Conservation (phyloP, 2,329 filamentous ascomycete species). For the Aspergillus jensenii region DNA sequence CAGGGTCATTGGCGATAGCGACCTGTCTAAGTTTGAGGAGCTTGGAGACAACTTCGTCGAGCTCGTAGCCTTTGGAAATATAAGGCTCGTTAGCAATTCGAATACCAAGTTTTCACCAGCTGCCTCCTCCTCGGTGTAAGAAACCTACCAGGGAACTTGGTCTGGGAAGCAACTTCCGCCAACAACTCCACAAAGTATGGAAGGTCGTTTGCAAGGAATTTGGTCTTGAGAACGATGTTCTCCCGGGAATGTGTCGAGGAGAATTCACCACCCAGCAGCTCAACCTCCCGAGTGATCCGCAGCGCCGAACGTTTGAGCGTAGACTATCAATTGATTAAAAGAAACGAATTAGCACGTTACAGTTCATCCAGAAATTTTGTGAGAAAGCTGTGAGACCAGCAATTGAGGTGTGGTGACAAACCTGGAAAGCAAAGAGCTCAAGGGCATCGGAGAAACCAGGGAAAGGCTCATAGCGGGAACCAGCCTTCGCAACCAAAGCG, state of each 20-base stretch:
- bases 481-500: constrained; percentile 88
- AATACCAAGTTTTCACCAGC: neutral
- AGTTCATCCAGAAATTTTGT: neutral
- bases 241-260: constrained; percentile 86
- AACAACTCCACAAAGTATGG: constrained; percentile 97
- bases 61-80: constrained; percentile 70
- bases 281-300: constrained; percentile 90
- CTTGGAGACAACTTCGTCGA: constrained; percentile 80
- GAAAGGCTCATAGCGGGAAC: constrained; percentile 85
- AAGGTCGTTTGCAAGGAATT: constrained; percentile 91
- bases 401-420: constrained; percentile 43
- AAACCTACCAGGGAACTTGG: constrained; percentile 71
- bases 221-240: constrained; percentile 87
- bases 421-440: constrained; percentile 97
- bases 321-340: constrained; percentile 56
- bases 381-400: neutral
- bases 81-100: constrained; percentile 6
- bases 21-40: constrained; percentile 77
- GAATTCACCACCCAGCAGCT: constrained; percentile 91
- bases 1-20: constrained; percentile 61
- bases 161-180: constrained; percentile 83
- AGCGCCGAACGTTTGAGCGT: constrained; percentile 85
- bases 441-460: constrained; percentile 88
- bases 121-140: neutral
- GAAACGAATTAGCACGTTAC: constrained; percentile 13